Evolutionary conservation across 768 basidiomycete species (phyloP).

Genomic region (Goffeauzyma gilvescens): DNA sequence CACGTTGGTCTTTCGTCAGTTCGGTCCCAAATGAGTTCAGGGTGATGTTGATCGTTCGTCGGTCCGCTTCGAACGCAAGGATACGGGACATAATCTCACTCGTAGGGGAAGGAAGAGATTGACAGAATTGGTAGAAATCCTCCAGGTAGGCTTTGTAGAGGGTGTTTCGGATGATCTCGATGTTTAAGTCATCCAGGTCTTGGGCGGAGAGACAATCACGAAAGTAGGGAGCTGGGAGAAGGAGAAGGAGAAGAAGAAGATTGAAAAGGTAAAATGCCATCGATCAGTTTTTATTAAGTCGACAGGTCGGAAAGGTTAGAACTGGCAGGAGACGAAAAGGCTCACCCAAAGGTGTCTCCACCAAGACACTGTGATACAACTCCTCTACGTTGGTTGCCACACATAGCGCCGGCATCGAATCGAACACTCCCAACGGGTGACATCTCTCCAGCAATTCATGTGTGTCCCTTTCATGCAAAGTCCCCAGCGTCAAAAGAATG

Average conservation of each 20-base stretch:
- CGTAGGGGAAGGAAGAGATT: conserved; percentile 63
- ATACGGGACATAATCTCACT: conserved; percentile 79
- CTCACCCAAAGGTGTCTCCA: conserved; percentile 90
- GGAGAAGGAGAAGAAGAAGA: conserved; percentile 5
- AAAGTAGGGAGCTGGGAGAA: conserved; percentile 67
- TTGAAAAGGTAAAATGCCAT: background rate
- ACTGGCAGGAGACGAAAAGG: conserved; percentile 10
- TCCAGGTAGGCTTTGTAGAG: conserved; percentile 98
- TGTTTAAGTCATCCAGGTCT: conserved; percentile 95
- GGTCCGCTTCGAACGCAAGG: conserved; percentile 88
- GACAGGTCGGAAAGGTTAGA: conserved; percentile 71
- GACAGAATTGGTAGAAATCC: conserved; percentile 75
- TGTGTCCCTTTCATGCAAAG: conserved; percentile 88
- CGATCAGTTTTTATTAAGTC: conserved; percentile 18
- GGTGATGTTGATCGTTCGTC: conserved; percentile 92
- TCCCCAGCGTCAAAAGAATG: conserved; percentile 88
- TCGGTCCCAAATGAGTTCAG: conserved; percentile 97
- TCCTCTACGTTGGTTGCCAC: conserved; percentile 98
- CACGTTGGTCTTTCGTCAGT: conserved; percentile 82
- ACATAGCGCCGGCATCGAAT: conserved; percentile 97
- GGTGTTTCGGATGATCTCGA: conserved; percentile 98
- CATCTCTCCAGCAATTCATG: conserved; percentile 90
- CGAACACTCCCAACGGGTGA: conserved; percentile 90
- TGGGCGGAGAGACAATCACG: conserved; percentile 82
- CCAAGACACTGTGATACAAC: conserved; percentile 83